A percentile compares a stretch with the other conserved stretches of the same genome.
phyloP scores from a whole-genome alignment of 2,329 filamentous ascomycete species.

The Penicillium glabrum region DNA sequence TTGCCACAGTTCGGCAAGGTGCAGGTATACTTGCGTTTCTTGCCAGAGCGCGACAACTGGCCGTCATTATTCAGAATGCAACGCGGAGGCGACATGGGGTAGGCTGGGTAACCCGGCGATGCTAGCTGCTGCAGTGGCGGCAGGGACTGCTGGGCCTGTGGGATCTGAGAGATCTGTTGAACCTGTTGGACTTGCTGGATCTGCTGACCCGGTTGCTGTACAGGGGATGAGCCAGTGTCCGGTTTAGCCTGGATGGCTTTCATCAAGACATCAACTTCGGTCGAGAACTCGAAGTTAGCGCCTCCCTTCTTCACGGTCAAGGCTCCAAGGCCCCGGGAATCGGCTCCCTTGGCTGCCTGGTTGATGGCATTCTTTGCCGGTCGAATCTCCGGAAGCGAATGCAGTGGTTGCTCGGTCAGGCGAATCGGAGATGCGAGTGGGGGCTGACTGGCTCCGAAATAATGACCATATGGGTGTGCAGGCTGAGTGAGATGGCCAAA shows the following conservation, averaged over 20 bases:
- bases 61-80: slow-evolving; percentile 33
- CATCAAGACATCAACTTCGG: slow-evolving; percentile 84
- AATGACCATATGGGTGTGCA: slow-evolving; percentile 34
- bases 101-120: slow-evolving; percentile 22
- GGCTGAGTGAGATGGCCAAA: slow-evolving; percentile 34
- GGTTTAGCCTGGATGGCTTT: slow-evolving; percentile 75
- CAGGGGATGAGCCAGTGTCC: slow-evolving; percentile 13
- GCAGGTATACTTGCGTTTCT: slow-evolving; percentile 70
- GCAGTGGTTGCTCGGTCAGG: slow-evolving; percentile 31
- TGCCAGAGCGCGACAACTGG: slow-evolving; percentile 33
- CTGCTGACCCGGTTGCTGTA: background rate
- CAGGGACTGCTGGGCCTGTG: slow-evolving; percentile 29
- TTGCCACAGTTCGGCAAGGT: slow-evolving; percentile 72
- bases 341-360: slow-evolving; percentile 21
- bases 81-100: slow-evolving; percentile 25
- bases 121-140: slow-evolving; percentile 38
- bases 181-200: background rate
- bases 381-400: slow-evolving; percentile 37
- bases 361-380: slow-evolving; percentile 40
- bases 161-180: background rate
- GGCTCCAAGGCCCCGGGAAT: background rate
- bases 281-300: slow-evolving; percentile 66
- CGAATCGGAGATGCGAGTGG: slow-evolving; percentile 28
- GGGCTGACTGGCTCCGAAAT: slow-evolving; percentile 33
- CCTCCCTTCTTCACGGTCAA: background rate